Base-by-base conservation (phyloP, 179 eudicot species). In the Spinacia oleracea region DNA sequence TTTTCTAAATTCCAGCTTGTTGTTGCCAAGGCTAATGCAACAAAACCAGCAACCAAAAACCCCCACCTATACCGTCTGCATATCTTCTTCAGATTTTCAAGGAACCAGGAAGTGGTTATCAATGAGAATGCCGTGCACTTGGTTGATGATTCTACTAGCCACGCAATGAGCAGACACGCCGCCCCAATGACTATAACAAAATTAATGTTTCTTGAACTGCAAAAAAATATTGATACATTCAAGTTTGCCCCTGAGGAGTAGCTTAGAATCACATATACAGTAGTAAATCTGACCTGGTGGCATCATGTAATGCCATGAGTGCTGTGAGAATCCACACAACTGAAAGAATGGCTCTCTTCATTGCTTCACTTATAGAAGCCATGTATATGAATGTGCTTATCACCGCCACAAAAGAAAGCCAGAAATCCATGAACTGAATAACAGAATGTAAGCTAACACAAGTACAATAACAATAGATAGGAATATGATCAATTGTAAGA, bases 381-480 rank as follows among this genome's bases (percentile, higher is more conserved):
- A 60, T 40, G 21, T 74, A 74, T 25, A 60, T 10, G 51, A 59
- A 42, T 15, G 27, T 74, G 25, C 40, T 74, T 7, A 60, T 42
- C 11, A 74, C 69, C 6, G 77, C 77, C 69, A 59, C 48, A 34
- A 74, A 74, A 74, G 77, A 74, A 4, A 59, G 69, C 77, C 77
- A 74, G 55, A 74, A 60, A 60, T 74, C 77, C 77, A 74, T 23
- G 69, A 74, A 60, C 77, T 74, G 48, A 73, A 51, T 18, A 18
- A 16, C n/a, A 5, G n/a, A 53, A 20, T 16, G 58, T 53, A 53
- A 53, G 23, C 21, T 21, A 53, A 5, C n/a, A 53, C n/a, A 53
- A 53, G 23, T 20, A 20, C 58, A 20, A 53, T 53, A 4, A 53
- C 25, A 53, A 5, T 20, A 21, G 20, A 53, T 51, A 16, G 4